Base-by-base conservation (phyloP, 441 rosid genomes). In the Raphanus hybrid region DNA sequence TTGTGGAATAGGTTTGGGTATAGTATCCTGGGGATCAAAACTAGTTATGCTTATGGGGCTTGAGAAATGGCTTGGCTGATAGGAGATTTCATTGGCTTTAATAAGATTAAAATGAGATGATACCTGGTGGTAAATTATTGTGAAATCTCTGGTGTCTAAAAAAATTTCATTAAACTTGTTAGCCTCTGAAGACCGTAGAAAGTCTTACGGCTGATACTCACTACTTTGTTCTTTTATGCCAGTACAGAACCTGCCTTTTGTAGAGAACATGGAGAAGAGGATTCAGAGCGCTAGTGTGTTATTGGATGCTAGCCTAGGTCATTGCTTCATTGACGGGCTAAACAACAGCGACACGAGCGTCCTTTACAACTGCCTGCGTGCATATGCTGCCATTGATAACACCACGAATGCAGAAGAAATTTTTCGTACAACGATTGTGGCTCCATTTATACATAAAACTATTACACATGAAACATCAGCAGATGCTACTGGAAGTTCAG, bases 311-410 rank as follows among this genome's bases (percentile, higher is more conserved):
- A 92, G 98, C 84, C 90, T 96, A 75, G 98, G 98, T 18, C 96
- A 90, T 82, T 96, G 99, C 87, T 96, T 96, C 78, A 82, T 89
- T 69, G 94, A 91, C 83, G 98, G 98, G 48, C 82, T 96, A 75
- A 94, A 91, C 75, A 89, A 91, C 73, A 85, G 82, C 39, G 97
- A 93, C 83, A 96, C 86, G 77, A 89, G 83, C 84, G 96, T 91
- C 78, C 90, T 93, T 81, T 96, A 91, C 87, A 96, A 93, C 82
- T 96, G 99, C 78, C 82, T 96, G 62, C 93, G 97, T 75, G 98
- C 99, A 60, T 93, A 92, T 81, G 98, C 99, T 76, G 98, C 98
- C 75, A 86, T 91, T 8, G 98, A 96, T 80, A 93, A 92, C 77
- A 88, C 89, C 71, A 78, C 43, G 26, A 90, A 81, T 43, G 96